phyloP scores from a whole-genome alignment of 2,329 filamentous ascomycete genomes.

The Aureobasidium leucospermi region DNA sequence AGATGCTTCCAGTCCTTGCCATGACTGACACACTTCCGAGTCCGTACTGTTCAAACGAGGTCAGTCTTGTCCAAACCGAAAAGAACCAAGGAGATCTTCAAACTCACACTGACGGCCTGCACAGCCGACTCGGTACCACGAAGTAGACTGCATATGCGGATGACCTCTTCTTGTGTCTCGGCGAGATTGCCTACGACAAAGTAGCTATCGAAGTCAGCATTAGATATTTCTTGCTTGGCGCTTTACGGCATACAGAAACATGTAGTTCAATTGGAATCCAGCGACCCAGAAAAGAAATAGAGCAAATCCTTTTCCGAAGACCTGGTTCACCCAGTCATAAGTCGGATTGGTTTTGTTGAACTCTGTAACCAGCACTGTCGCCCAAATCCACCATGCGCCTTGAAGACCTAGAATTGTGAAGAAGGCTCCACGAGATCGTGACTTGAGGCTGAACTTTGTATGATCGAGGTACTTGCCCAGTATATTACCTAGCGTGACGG shows the following conservation, averaged over 20 bases:
- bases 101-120: conserved; percentile 57
- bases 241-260: conserved; percentile 52
- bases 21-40: conserved; percentile 55
- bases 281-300: conserved; percentile 61
- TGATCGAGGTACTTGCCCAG: conserved; percentile 59
- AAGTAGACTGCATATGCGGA: conserved; percentile 60
- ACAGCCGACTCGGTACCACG: conserved; percentile 65
- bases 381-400: conserved; percentile 68
- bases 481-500: conserved; percentile 57
- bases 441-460: conserved; percentile 46
- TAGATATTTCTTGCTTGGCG: not conserved
- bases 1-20: conserved; percentile 58
- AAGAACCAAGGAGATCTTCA: not conserved
- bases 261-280: conserved; percentile 66
- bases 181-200: conserved; percentile 64
- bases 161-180: conserved; percentile 53
- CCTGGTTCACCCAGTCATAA: conserved; percentile 58
- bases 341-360: conserved; percentile 51
- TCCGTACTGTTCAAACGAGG: conserved; percentile 45
- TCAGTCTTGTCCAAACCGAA: not conserved
- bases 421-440: conserved; percentile 50
- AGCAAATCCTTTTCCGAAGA: conserved; percentile 60
- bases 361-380: conserved; percentile 55
- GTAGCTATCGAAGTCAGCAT: conserved; percentile 41
- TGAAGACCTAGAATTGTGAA: conserved; percentile 48